Evolutionary conservation across 106 monocot genomes (phyloP), one percentile per base, ranked within the genome.

Genomic region (Narthecium ossifragum): DNA sequence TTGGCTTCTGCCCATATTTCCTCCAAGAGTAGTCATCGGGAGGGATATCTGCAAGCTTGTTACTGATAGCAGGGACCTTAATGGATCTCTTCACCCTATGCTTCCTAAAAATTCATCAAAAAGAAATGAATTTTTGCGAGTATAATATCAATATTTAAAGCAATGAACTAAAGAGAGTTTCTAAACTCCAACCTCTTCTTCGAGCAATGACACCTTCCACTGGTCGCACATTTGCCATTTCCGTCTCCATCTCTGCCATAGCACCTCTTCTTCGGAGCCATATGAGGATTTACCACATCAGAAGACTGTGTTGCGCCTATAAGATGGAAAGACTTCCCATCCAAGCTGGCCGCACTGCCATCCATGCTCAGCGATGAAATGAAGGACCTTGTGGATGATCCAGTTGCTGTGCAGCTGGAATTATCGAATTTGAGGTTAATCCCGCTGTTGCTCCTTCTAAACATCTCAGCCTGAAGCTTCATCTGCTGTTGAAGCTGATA

Each of bases 21-120:
- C 92, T 87, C 92, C 92, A 92, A 8, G 92, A 92, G 75, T 70
- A 92, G 52, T 92, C 92, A 68, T 92, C 92, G 22, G 81, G 77
- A 39, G 92, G 92, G 24, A 92, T 84, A 68, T 92, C 92, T 29
- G 92, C 88, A 24, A 92, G 79, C 61, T 92, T 92, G 67, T 84
- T 88, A 61, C 92, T 92, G 34, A 92, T 78, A 1, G 88, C 88
- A 28, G 92, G 92, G 26, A 92, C 92, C 57, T 79, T 92, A 48
- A 92, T 92, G 10, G 78, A 76, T 53, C 84, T 87, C 73, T 73
- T 87, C 52, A 81, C 72, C 67, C 92, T 84, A 52, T 88, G 63
- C 61, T 92, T 92, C 76, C 92, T 92, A 63, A 28, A 41, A 51
- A 41, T 28, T 23, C 15, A 55, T 40, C 9, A 40, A 45, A 5